Evolutionary conservation across 2,329 filamentous ascomycete genomes (phyloP), one percentile per base, ranked within the genome.

Genomic region (Amphichorda felina): DNA sequence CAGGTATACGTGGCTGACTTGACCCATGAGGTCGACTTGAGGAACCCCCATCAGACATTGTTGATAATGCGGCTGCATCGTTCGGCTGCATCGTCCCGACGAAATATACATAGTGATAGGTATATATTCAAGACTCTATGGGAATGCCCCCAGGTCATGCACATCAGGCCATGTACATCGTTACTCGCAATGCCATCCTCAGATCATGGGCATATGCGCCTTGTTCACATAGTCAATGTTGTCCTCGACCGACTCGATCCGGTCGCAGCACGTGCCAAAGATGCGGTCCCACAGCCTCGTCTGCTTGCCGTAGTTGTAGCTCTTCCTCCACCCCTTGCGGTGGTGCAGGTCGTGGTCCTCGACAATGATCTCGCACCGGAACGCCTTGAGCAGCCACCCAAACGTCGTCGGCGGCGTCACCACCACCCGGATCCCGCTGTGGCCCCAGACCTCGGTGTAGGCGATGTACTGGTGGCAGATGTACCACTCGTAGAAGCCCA

Each of bases 401-500:
- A 60, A 40, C 0, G 57, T 52, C 1, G 50, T 51, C 0, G 61
- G 57, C 0, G 56, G 50, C 0, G 49, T 50, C 1, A 50, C 44
- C 33, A 54, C 51, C 8, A 64, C 33, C 1, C 61, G 55, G 11
- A 64, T 38, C 1, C 60, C 59, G 17, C 50, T 56, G 33, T 63
- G 60, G 4, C 60, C 59, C 19, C 48, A 44, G 4, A 61, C 36
- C 37, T 63, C 60, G 8, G 57, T 44, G 43, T 54, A 65, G 11
- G 60, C 49, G 24, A 66, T 47, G 34, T 61, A 66, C 35, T 60
- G 50, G 33, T 63, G 56, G 42, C 61, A 65, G 14, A 66, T 42
- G 60, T 60, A 66, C 59, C 57, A 62, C 30, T 64, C 60, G 34
- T 64, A 64, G 42, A 66, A 66, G 2, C 57, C 60, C 56, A 65